A percentile compares a stretch with the other conserved stretches of the same genome.
Evolutionary conservation across 2,329 filamentous ascomycete species (phyloP).

Genomic region (Bipolaris zeicola): DNA sequence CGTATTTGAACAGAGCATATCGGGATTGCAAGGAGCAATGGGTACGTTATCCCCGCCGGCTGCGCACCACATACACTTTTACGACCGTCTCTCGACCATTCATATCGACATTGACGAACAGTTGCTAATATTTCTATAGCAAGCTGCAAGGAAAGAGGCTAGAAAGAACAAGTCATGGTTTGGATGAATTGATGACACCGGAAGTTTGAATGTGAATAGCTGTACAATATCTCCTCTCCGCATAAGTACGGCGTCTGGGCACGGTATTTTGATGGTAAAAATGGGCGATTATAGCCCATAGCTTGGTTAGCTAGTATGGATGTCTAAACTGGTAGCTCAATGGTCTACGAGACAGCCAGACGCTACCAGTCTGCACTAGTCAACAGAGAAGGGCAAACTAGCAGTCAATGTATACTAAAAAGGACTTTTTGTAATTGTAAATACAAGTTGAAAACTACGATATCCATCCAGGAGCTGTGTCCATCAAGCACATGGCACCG

Average conservation of each 20-base stretch:
- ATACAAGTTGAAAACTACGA: background rate
- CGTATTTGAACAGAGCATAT: slow-evolving; percentile 70
- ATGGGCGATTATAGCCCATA: background rate
- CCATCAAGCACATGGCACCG: background rate
- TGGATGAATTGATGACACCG: slow-evolving; percentile 6
- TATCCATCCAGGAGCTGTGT: background rate
- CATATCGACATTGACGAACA: background rate
- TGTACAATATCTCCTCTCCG: slow-evolving; percentile 20
- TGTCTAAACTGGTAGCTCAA: background rate
- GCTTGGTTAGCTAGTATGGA: background rate
- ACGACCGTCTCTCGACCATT: background rate
- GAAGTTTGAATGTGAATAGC: background rate
- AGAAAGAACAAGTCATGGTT: slow-evolving; percentile 31
- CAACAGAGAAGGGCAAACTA: background rate
- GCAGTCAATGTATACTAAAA: background rate
- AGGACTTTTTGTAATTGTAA: background rate
- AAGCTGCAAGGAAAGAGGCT: slow-evolving; percentile 32
- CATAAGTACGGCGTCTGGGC: slow-evolving; percentile 20
- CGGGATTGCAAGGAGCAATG: slow-evolving; percentile 93
- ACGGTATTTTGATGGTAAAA: slow-evolving; percentile 1
- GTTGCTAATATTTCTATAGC: slow-evolving; percentile 18
- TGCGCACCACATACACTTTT: background rate
- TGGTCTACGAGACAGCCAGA: background rate
- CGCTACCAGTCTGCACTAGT: background rate
- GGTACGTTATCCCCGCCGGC: slow-evolving; percentile 61